These are phyloP conservation scores for Cercospora sp. DNA, from an alignment of 2,329 filamentous ascomycete species.

Conservation along the genomic window DNA sequence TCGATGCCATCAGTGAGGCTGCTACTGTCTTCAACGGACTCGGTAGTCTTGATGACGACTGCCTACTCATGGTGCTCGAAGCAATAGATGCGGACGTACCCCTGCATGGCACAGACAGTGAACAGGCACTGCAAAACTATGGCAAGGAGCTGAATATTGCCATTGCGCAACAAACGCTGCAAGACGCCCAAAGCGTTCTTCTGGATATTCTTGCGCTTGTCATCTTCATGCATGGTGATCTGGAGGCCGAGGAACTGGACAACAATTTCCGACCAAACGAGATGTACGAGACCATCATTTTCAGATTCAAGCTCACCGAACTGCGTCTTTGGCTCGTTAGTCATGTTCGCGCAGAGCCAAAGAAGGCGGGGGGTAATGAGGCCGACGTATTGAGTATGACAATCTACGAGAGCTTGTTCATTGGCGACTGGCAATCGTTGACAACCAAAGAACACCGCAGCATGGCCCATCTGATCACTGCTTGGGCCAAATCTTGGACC, in stretches of 20 bases:
- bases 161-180: conserved; percentile 75
- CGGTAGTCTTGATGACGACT: conserved; percentile 52
- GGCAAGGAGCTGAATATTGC: conserved; percentile 74
- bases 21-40: conserved; percentile 66
- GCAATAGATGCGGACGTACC: conserved; percentile 47
- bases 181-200: conserved; percentile 70
- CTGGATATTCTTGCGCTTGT: conserved; percentile 81
- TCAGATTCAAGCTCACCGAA: conserved; percentile 71
- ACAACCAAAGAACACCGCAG: conserved; percentile 21
- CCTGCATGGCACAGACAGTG: conserved; percentile 42
- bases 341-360: conserved; percentile 49
- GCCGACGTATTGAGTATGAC: conserved; percentile 31
- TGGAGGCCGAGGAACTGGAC: conserved; percentile 70
- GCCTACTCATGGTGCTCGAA: conserved; percentile 55
- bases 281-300: conserved; percentile 69
- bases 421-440: conserved; percentile 44
- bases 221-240: conserved; percentile 81
- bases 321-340: conserved; percentile 68
- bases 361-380: conserved; percentile 14
- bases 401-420: conserved; percentile 44
- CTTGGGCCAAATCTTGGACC: conserved; percentile 51
- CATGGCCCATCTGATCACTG: conserved; percentile 42
- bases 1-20: conserved; percentile 65
- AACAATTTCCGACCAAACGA: conserved; percentile 61
- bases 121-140: conserved; percentile 66